phyloP scores from a whole-genome alignment of 495 filamentous ascomycete genomes.

The Neurospora sp. region DNA sequence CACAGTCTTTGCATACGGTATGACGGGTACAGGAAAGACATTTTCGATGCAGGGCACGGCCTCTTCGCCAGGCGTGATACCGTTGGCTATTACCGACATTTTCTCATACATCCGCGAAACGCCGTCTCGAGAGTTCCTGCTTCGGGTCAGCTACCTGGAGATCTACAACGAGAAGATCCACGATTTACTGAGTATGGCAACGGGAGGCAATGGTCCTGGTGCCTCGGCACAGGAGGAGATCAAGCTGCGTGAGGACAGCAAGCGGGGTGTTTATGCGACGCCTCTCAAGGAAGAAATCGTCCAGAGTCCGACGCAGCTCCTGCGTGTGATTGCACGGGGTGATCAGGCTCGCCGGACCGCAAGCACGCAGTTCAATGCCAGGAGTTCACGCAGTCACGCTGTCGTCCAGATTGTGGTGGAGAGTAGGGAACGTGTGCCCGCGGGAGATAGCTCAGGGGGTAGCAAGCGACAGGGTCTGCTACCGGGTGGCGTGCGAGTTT shows the following conservation, averaged over 20 bases:
- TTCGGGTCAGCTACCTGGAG: constrained; percentile 95
- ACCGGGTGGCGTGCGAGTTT: constrained; percentile 89
- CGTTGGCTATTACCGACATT: constrained; percentile 94
- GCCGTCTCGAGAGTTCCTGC: constrained; percentile 83
- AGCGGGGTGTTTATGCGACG: constrained; percentile 91
- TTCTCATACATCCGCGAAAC: constrained; percentile 98
- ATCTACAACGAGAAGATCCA: constrained; percentile 99
- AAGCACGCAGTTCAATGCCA: constrained; percentile 91
- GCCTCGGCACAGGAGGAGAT: constrained; percentile 68
- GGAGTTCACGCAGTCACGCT: constrained; percentile 93
- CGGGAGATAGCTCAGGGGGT: constrained; percentile 29
- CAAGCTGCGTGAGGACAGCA: constrained; percentile 90
- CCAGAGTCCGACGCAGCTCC: constrained; percentile 88
- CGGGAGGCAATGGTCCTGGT: constrained; percentile 31
- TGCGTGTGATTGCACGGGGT: constrained; percentile 89
- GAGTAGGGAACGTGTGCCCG: constrained; percentile 73
- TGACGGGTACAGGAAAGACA: constrained; percentile 98
- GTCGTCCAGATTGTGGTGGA: constrained; percentile 99
- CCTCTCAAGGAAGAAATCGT: constrained; percentile 98
- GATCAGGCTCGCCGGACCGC: constrained; percentile 82
- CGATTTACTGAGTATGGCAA: constrained; percentile 72
- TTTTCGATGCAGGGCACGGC: constrained; percentile 99
- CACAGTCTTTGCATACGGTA: constrained; percentile 97
- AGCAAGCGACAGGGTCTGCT: constrained; percentile 65
- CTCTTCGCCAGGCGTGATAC: constrained; percentile 93